A percentile compares a stretch with the other conserved stretches of the same genome.
These are phyloP conservation scores for Pythium biforme DNA, from an alignment of 352 stramenopile species.

Conservation along the genomic window DNA sequence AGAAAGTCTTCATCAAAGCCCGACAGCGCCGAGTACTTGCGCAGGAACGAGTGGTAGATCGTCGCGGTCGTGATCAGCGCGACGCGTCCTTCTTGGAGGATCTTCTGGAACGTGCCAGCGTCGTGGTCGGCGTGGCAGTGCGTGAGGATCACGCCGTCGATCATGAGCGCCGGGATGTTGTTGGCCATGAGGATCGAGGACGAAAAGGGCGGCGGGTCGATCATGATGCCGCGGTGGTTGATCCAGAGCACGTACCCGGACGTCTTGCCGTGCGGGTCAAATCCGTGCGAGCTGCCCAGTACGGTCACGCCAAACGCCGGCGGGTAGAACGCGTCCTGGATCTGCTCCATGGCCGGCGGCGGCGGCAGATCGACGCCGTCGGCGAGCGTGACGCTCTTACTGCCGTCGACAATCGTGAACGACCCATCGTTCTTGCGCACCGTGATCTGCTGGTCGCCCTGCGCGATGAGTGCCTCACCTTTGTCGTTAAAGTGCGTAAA, in stretches of 20 bases:
- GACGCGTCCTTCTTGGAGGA: slow-evolving; percentile 92
- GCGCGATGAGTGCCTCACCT: slow-evolving; percentile 49
- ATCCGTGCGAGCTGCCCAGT: slow-evolving; percentile 94
- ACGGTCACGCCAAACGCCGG: slow-evolving; percentile 95
- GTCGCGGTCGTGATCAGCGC: slow-evolving; percentile 95
- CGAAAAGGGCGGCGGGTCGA: slow-evolving; percentile 93
- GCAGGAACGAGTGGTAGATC: slow-evolving; percentile 96
- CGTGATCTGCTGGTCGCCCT: slow-evolving; percentile 60
- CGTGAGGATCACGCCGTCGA: slow-evolving; percentile 96
- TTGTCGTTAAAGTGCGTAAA: slow-evolving; percentile 86
- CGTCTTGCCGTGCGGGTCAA: slow-evolving; percentile 92
- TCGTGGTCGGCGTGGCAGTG: slow-evolving; percentile 97
- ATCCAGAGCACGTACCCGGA: slow-evolving; percentile 97
- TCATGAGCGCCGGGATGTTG: slow-evolving; percentile 90
- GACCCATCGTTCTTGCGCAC: slow-evolving; percentile 66
- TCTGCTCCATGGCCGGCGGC: slow-evolving; percentile 35
- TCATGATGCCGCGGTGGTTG: slow-evolving; percentile 96
- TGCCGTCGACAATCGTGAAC: slow-evolving; percentile 65
- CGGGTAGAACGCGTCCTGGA: slow-evolving; percentile 87
- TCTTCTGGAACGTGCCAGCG: slow-evolving; percentile 96
- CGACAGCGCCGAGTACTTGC: slow-evolving; percentile 95
- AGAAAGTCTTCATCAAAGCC: slow-evolving; percentile 91
- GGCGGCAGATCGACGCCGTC: slow-evolving; percentile 58
- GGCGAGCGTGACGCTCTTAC: slow-evolving; percentile 53
- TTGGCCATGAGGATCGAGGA: slow-evolving; percentile 83